A percentile compares a stretch with the other conserved stretches of the same genome.
Evolutionary conservation across 805 yeast genomes (phyloP).

Genomic region (Candida vartiovaarae): DNA sequence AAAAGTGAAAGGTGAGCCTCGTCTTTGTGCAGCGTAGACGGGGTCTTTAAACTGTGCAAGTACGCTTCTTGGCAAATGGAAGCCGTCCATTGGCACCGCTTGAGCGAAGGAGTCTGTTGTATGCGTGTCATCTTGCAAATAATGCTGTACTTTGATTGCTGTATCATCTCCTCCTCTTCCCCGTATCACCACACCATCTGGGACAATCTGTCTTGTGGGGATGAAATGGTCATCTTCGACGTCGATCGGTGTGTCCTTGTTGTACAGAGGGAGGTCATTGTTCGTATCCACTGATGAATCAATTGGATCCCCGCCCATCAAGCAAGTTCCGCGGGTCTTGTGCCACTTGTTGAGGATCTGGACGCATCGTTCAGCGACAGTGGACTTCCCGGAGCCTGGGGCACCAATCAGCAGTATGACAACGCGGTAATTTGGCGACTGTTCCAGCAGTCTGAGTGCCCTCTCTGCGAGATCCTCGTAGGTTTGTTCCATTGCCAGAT

Average conservation of each 20-base stretch:
- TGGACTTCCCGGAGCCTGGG: conserved; percentile 85
- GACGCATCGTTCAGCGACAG: conserved; percentile 46
- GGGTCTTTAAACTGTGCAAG: conserved; percentile 48
- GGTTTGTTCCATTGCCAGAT: conserved; percentile 24
- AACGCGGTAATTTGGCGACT: conserved; percentile 34
- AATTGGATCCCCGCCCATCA: neutral
- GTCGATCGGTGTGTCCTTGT: conserved; percentile 4
- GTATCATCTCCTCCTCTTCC: conserved; percentile 23
- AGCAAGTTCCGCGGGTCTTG: conserved; percentile 7
- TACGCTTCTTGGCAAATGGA: conserved; percentile 49
- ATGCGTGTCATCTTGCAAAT: neutral
- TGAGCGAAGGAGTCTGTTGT: conserved; percentile 28
- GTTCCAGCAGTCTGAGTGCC: conserved; percentile 23
- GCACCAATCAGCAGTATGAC: conserved; percentile 61
- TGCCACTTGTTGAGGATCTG: conserved; percentile 30
- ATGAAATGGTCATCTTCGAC: conserved; percentile 16
- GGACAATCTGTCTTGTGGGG: conserved; percentile 8
- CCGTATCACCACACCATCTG: conserved; percentile 11
- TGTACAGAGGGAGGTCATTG: conserved; percentile 8
- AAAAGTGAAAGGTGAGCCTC: conserved; percentile 88
- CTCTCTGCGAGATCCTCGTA: conserved; percentile 26
- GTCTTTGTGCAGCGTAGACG: conserved; percentile 46
- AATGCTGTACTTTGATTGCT: conserved; percentile 12
- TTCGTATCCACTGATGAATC: conserved; percentile 1
- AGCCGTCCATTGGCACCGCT: conserved; percentile 70